Evolutionary conservation across 352 stramenopile species (phyloP).

Genomic region (Globisporangium orthogonon): DNA sequence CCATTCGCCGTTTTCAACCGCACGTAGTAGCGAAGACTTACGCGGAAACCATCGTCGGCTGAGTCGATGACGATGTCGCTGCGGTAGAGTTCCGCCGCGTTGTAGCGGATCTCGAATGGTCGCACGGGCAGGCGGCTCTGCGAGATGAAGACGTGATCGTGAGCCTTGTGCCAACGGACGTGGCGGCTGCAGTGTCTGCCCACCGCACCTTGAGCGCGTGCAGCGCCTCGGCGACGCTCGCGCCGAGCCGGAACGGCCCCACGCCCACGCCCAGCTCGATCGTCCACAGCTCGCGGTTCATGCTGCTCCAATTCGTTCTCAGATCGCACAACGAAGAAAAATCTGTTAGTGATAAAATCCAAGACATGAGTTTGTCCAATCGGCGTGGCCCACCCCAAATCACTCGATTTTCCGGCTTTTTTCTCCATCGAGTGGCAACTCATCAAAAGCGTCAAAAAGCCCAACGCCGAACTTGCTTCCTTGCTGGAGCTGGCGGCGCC

Average conservation of each 20-base stretch:
- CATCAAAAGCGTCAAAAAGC: too few relatives aligned
- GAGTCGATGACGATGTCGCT: conserved; percentile 57
- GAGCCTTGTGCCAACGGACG: not conserved
- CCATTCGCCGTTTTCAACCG: too few relatives aligned
- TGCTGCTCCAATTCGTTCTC: conserved; percentile 3
- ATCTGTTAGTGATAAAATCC: not conserved
- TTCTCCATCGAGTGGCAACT: too few relatives aligned
- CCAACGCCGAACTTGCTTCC: not conserved
- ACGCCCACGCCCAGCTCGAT: conserved; percentile 76
- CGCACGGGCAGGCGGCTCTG: conserved; percentile 63
- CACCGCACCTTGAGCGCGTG: conserved; percentile 64
- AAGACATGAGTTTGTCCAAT: not conserved
- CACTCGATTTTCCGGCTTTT: too few relatives aligned
- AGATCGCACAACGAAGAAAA: not conserved
- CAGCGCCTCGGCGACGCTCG: conserved; percentile 65
- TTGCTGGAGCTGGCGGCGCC: not conserved
- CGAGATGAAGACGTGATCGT: not conserved
- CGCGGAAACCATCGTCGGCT: conserved; percentile 61
- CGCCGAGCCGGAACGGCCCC: conserved; percentile 70
- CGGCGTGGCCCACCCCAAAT: too few relatives aligned
- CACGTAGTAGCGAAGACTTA: conserved; percentile 13
- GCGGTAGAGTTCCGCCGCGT: conserved; percentile 57
- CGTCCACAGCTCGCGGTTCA: conserved; percentile 73
- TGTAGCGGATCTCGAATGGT: conserved; percentile 75
- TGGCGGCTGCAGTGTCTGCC: too few relatives aligned